Base-by-base conservation (phyloP, 306 rosid genomes). In the Cercis canadensis region DNA sequence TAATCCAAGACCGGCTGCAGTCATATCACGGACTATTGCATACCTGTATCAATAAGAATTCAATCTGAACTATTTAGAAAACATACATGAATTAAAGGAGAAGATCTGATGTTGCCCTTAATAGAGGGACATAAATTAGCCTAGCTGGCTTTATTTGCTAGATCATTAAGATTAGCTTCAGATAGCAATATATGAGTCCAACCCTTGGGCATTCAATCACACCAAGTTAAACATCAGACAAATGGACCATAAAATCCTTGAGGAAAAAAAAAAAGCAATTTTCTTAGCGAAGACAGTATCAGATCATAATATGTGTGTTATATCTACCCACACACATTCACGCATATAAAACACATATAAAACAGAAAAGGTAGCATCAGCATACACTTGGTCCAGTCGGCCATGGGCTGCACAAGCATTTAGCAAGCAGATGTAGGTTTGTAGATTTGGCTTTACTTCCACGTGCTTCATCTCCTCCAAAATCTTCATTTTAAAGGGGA, bases 1-100 rank as follows among this genome's bases (percentile, higher is more conserved):
- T 78, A 91, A 80, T 70, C 96, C 99, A 68, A 94, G 91, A 74
- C 99, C 99, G 69, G 97, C 97, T 67, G 99, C 88, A 65, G 92
- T 89, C 97, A 91, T 94, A 83, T 94, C 99, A 55, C 96, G 96
- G 44, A 91, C 92, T 83, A 91, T 87, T 34, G 97, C 87, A 82
- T 84, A 81, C 87, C 97, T 94, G 81, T n/a, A 84, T 60, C 70
- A 75, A 53, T n/a, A 62, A 32, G 36, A 74, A 61, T 52, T 32
- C 17, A 78, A 18, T 50, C 44, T 66, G 4, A 13, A 52, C 15
- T 17, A 29, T 37, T 69, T 43, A 9, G 7, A 73, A 63, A 29
- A 34, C 3, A 43, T 13, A 56, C 16, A 43, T 18, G 47, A 14
- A 56, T 62, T 41, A 62, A 50, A 37, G 62, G 41, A 19, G 5